Evolutionary conservation across 345 rosid species (phyloP).

Genomic region (Erysimum cheiranthoides): DNA sequence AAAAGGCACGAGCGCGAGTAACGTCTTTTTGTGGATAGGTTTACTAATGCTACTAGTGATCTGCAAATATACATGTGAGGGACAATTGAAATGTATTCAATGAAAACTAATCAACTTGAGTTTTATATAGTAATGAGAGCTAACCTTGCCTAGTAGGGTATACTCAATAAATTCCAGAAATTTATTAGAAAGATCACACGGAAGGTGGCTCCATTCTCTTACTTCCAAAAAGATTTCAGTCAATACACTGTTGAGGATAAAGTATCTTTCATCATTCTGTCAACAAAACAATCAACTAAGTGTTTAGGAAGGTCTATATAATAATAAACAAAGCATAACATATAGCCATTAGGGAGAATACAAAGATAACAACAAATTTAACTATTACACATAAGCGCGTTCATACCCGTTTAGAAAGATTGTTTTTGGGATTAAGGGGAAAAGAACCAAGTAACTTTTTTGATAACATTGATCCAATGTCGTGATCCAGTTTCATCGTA

Average conservation of each 20-base stretch:
- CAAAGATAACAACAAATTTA: conserved; percentile 18
- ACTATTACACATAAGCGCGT: not conserved
- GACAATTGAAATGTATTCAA: no score
- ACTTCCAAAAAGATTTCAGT: conserved; percentile 73
- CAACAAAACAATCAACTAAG: conserved; percentile 40
- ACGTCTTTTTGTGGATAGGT: conserved; percentile 54
- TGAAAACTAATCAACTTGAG: not conserved
- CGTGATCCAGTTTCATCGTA: conserved; percentile 50
- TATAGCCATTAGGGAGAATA: not conserved
- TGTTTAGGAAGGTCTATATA: conserved; percentile 11
- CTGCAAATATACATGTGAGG: conserved; percentile 42
- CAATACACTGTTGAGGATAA: conserved; percentile 63
- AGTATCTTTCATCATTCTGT: conserved; percentile 73
- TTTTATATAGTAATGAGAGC: conserved; percentile 27
- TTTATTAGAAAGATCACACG: conserved; percentile 53
- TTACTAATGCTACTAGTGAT: conserved; percentile 51
- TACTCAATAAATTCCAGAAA: conserved; percentile 66
- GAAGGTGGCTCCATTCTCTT: conserved; percentile 62
- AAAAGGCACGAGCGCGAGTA: conserved; percentile 60
- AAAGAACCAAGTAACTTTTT: conserved; percentile 67
- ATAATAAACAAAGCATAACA: not conserved
- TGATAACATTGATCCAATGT: conserved; percentile 51
- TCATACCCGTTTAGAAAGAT: conserved; percentile 60
- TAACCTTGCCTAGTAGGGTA: conserved; percentile 76
- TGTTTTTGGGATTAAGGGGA: conserved; percentile 60